These are phyloP conservation scores for Macrotyloma uniflorum DNA, from an alignment of 306 rosid species.

Conservation along the genomic window DNA sequence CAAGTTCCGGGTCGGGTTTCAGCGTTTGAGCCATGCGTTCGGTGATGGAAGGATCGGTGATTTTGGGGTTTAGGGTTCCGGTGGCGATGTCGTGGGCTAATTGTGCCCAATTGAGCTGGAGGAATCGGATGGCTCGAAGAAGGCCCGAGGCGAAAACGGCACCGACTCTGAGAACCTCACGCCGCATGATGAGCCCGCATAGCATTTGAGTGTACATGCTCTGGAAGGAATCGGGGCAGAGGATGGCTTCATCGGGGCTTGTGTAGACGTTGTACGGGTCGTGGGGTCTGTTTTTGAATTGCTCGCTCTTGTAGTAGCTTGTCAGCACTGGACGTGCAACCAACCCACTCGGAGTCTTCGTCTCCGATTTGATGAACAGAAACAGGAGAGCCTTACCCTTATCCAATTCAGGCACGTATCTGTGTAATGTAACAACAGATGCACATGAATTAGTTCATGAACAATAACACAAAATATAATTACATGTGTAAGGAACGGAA, in stretches of 20 bases:
- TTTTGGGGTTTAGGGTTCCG: slow-evolving; percentile 65
- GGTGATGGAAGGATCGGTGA: slow-evolving; percentile 58
- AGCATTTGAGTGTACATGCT: slow-evolving; percentile 92
- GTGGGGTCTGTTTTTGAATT: slow-evolving; percentile 64
- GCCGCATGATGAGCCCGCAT: slow-evolving; percentile 80
- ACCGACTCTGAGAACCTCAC: slow-evolving; percentile 69
- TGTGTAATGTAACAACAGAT: slow-evolving; percentile 15
- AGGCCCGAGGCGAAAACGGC: slow-evolving; percentile 92
- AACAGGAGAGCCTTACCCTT: slow-evolving; percentile 78
- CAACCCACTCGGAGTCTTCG: slow-evolving; percentile 71
- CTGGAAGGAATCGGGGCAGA: slow-evolving; percentile 74
- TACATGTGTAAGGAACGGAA: background rate
- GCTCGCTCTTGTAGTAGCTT: slow-evolving; percentile 77
- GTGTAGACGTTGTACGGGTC: slow-evolving; percentile 80
- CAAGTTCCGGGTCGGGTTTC: slow-evolving; percentile 55
- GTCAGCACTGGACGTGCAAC: slow-evolving; percentile 84
- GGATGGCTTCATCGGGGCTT: slow-evolving; percentile 78
- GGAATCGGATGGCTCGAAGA: slow-evolving; percentile 81
- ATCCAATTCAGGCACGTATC: slow-evolving; percentile 70
- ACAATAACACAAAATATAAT: too few relatives aligned
- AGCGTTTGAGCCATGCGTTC: slow-evolving; percentile 46
- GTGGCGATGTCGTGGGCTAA: slow-evolving; percentile 62
- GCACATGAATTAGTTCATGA: background rate
- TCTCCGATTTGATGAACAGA: slow-evolving; percentile 66
- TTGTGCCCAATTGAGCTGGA: slow-evolving; percentile 64